Evolutionary conservation across 2,329 filamentous ascomycete species (phyloP), one percentile per base, ranked within the genome.

Genomic region (Pyrenophora tritici-repentis): DNA sequence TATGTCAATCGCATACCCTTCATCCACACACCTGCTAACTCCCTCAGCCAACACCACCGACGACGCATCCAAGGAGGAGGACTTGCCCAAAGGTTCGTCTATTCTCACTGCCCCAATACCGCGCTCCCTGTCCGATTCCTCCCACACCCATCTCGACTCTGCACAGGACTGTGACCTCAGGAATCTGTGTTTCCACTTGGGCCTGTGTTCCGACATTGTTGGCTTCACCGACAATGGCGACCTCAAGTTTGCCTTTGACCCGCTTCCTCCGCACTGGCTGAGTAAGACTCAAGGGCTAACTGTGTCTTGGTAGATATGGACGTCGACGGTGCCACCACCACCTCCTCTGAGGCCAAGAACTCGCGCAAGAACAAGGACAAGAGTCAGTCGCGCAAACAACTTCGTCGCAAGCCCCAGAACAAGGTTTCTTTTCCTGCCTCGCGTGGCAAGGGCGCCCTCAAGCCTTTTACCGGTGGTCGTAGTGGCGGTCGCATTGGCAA

Each of bases 141-240:
- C 51, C 41, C 20, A 26, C 54, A 35, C 20, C 29, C 24, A 52
- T 14, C 42, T 44, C 42, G 51, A 55, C 38, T n/a, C 45, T 22
- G 47, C 53, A 50, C 41, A 59, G 43, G 53, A 53, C 33, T 37
- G 41, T 31, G 59, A 67, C 31, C 63, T 71, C 47, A 49, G 65
- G 34, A 60, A 68, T 14, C 70, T 76, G 55, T 76, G 65, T 59
- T 67, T 73, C 50, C 58, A 70, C 34, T 59, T 77, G 29, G 74
- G 74, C 16, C 66, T 75, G 16, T 71, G 70, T 41, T 67, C 69
- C 35, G 72, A 76, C 62, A 64, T 76, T 29, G 52, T 70, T 33
- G 73, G 73, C 54, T 77, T 76, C 62, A 66, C 65, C 50, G 35
- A 61, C 18, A 44, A 61, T 17, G 73, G 73, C 29, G 46, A 69